Evolutionary conservation across 2,329 filamentous ascomycete genomes (phyloP).

Genomic region (Beauveria caledonica): DNA sequence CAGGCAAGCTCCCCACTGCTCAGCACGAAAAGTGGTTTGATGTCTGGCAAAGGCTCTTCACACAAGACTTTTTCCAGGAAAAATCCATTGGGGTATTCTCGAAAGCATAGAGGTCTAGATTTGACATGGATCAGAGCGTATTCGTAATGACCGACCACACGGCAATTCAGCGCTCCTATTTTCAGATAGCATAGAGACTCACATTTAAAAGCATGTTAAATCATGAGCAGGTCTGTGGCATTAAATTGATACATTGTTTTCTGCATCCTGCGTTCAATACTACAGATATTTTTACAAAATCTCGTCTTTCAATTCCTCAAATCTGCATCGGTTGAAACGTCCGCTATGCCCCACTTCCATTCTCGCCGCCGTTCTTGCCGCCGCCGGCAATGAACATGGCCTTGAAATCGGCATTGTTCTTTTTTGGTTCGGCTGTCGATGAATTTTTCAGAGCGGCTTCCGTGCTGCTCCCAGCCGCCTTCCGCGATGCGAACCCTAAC

Average conservation of each 20-base stretch:
- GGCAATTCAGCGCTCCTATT: neutral
- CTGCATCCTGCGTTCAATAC: neutral
- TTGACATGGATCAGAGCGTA: neutral
- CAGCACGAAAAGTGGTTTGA: constrained; percentile 69
- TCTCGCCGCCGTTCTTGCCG: constrained; percentile 7
- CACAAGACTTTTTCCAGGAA: constrained; percentile 37
- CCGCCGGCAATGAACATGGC: constrained; percentile 35
- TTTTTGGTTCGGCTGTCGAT: constrained; percentile 32
- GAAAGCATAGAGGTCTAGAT: constrained; percentile 21
- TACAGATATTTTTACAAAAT: neutral
- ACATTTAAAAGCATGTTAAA: neutral
- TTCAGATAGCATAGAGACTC: neutral
- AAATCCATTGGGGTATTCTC: constrained; percentile 19
- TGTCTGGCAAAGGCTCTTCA: constrained; percentile 64
- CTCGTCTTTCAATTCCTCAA: neutral
- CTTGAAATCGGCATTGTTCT: constrained; percentile 52
- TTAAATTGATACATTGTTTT: neutral
- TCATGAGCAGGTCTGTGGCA: neutral
- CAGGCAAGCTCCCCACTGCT: constrained; percentile 52
- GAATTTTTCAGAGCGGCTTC: constrained; percentile 22
- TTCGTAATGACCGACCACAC: neutral
- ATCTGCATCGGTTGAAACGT: neutral
- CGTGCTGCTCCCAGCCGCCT: constrained; percentile 11
- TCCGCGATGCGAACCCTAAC: constrained; percentile 33
- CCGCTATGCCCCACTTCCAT: neutral